Evolutionary conservation across 306 rosid genomes (phyloP).

Genomic region (Cicer judaicum): DNA sequence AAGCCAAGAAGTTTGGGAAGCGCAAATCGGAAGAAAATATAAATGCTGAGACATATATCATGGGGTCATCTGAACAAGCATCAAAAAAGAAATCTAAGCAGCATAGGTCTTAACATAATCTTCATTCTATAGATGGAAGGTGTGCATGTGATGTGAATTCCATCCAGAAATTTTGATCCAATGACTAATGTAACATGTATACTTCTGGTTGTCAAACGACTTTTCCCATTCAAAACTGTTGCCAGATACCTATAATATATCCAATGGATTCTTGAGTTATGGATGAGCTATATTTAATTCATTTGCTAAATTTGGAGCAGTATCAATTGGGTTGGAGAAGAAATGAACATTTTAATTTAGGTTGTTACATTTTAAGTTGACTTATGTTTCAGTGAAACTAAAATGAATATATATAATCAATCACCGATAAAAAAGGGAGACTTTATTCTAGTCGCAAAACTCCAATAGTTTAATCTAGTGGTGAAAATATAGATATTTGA

Average conservation of each 20-base stretch:
- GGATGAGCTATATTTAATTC: background rate
- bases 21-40: conserved; percentile 64
- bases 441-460: no score
- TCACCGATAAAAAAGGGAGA: no score
- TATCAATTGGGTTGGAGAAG: background rate
- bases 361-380: background rate
- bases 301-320: background rate
- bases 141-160: conserved; percentile 28
- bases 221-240: background rate
- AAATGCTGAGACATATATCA: conserved; percentile 64
- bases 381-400: background rate
- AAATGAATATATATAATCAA: background rate
- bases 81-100: conserved; percentile 68
- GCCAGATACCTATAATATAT: background rate
- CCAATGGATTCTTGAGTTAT: background rate
- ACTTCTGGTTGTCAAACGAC: background rate
- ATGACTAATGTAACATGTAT: background rate
- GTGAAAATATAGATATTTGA: no score
- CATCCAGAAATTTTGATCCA: conserved; percentile 29
- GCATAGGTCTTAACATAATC: conserved; percentile 39
- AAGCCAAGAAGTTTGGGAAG: conserved; percentile 66
- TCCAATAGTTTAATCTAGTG: no score
- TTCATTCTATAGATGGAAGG: conserved; percentile 24
- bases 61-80: conserved; percentile 56
- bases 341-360: background rate